phyloP scores from a whole-genome alignment of 768 basidiomycete genomes.

The Suillus hirtellus region DNA sequence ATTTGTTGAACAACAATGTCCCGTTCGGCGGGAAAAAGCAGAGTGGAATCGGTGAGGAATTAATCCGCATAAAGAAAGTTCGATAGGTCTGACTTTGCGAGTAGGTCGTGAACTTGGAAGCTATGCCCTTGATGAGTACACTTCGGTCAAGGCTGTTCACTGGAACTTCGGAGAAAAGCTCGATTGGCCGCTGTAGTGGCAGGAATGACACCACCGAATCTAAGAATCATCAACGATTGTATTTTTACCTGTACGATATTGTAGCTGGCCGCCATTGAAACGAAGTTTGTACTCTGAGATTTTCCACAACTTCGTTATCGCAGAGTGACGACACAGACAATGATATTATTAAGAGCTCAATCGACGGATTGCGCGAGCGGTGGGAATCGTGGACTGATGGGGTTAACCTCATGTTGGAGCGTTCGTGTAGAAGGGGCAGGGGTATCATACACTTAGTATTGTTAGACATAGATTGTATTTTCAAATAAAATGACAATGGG shows the following conservation, averaged over 20 bases:
- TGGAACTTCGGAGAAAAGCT: slow-evolving; percentile 86
- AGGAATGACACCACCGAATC: background rate
- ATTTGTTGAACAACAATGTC: slow-evolving; percentile 78
- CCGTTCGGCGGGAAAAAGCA: slow-evolving; percentile 97
- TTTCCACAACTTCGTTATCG: background rate
- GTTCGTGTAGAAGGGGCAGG: background rate
- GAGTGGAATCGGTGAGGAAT: slow-evolving; percentile 72
- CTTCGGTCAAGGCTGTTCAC: slow-evolving; percentile 78
- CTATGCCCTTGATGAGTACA: slow-evolving; percentile 83
- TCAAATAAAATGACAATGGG: background rate
- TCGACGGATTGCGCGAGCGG: background rate
- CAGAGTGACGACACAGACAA: background rate
- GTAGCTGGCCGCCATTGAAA: background rate
- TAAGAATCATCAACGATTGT: background rate
- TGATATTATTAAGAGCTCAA: background rate
- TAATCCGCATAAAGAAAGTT: slow-evolving; percentile 3
- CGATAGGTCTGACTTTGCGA: slow-evolving; percentile 12
- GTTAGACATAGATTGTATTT: background rate
- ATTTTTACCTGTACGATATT: background rate
- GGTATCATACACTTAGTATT: background rate
- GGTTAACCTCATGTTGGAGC: background rate
- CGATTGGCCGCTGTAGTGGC: slow-evolving; percentile 67
- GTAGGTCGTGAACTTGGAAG: slow-evolving; percentile 86
- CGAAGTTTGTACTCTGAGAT: background rate
- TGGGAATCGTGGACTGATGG: background rate